Evolutionary conservation across 2,329 filamentous ascomycete genomes (phyloP).

Genomic region (Cytospora mali): DNA sequence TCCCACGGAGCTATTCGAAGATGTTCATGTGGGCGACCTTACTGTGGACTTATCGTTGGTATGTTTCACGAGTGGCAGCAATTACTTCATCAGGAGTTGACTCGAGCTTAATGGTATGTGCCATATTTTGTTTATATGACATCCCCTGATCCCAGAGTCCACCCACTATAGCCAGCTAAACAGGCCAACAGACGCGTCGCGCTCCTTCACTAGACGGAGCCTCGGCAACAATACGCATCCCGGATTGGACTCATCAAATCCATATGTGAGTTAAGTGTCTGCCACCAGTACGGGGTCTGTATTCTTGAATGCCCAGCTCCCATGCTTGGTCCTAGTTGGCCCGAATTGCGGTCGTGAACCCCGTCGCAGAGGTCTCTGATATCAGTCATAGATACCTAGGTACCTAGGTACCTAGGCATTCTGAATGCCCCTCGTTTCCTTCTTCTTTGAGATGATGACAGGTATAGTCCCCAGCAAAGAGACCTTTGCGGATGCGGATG

Average conservation of each 20-base stretch:
- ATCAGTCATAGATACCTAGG: conserved; percentile 34
- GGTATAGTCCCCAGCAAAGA: too few species aligned
- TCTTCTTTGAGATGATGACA: too few species aligned
- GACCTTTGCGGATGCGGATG: too few species aligned
- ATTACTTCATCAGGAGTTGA: not conserved
- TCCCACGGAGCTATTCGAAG: not conserved
- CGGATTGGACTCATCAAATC: conserved; percentile 35
- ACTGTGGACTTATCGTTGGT: not conserved
- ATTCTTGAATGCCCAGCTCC: conserved; percentile 47
- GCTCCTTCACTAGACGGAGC: conserved; percentile 5
- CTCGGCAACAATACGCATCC: conserved; percentile 35
- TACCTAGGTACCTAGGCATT: too few species aligned
- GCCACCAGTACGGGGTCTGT: conserved; percentile 31
- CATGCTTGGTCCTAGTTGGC: conserved; percentile 37
- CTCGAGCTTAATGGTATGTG: not conserved
- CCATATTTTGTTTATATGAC: not conserved
- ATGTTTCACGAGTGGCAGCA: not conserved
- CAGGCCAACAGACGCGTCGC: not conserved
- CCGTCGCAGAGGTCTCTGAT: conserved; percentile 40
- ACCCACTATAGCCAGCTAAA: conserved; percentile 8
- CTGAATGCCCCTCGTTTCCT: too few species aligned
- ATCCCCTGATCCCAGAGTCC: conserved; percentile 8
- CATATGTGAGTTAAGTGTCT: conserved; percentile 40
- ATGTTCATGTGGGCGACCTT: not conserved
- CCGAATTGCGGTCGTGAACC: conserved; percentile 32